These are phyloP conservation scores for Yarrowia sp. DNA, from an alignment of 805 yeast species.

Conservation along the genomic window DNA sequence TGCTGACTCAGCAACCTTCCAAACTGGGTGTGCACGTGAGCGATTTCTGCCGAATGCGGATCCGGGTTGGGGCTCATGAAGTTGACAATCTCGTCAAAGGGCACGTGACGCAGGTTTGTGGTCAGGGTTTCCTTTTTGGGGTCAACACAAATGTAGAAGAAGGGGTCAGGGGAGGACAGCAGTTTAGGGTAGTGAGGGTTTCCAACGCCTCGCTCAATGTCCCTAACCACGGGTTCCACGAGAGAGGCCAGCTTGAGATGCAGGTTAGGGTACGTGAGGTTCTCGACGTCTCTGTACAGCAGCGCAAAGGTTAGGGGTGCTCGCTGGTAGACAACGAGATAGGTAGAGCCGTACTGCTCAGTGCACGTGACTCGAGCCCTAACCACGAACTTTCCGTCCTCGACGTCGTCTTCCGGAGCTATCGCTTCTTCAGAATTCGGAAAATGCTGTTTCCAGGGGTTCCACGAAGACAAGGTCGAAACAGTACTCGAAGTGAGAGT, in stretches of 20 bases:
- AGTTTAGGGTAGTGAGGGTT: constrained; percentile 5
- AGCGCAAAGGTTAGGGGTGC: constrained; percentile 34
- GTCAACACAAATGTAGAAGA: constrained; percentile 32
- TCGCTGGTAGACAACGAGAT: constrained; percentile 33
- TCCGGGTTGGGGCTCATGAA: background rate
- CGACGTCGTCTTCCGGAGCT: constrained; percentile 16
- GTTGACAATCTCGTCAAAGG: background rate
- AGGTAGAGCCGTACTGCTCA: background rate
- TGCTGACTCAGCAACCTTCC: constrained; percentile 13
- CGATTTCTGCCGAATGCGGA: background rate
- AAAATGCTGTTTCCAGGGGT: constrained; percentile 18
- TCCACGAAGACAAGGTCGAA: background rate
- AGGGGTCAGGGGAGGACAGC: background rate
- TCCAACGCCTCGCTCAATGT: constrained; percentile 24
- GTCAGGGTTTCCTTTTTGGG: background rate
- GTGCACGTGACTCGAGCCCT: background rate
- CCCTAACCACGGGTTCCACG: constrained; percentile 33
- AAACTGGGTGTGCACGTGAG: constrained; percentile 13
- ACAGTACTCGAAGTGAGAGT: background rate
- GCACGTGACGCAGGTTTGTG: constrained; percentile 11
- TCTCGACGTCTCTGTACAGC: constrained; percentile 25
- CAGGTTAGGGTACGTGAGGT: constrained; percentile 29
- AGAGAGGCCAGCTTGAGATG: constrained; percentile 34
- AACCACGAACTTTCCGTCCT: background rate
- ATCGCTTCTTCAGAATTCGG: constrained; percentile 22